phyloP scores from a whole-genome alignment of 768 basidiomycete genomes.

The Trametes coccinea region DNA sequence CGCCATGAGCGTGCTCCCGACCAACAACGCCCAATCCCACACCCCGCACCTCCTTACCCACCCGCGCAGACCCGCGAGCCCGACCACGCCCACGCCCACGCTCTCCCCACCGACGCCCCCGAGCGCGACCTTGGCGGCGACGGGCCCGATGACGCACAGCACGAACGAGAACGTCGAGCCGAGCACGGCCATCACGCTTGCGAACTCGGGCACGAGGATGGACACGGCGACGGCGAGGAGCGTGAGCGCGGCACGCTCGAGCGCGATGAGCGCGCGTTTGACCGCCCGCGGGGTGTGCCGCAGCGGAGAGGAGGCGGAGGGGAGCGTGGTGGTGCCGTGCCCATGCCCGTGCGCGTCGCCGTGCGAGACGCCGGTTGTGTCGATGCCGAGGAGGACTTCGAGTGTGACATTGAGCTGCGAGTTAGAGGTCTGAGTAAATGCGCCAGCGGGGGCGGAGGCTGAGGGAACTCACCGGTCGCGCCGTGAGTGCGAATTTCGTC shows the following conservation, averaged over 20 bases:
- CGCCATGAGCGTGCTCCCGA: constrained; percentile 62
- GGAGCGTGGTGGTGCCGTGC: constrained; percentile 1
- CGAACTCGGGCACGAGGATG: constrained; percentile 77
- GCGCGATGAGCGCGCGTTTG: constrained; percentile 43
- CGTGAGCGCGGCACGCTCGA: constrained; percentile 63
- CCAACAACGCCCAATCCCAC: constrained; percentile 58
- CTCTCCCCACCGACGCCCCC: constrained; percentile 34
- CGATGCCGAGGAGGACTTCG: constrained; percentile 74
- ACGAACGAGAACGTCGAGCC: constrained; percentile 82
- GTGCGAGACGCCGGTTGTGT: constrained; percentile 33
- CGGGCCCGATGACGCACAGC: constrained; percentile 60
- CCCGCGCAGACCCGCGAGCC: constrained; percentile 44
- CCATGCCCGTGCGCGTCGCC: constrained; percentile 35
- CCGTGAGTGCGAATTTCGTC: constrained; percentile 86
- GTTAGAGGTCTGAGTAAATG: neutral
- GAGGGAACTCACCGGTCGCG: constrained; percentile 62
- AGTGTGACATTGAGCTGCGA: constrained; percentile 76
- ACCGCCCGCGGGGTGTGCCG: constrained; percentile 33
- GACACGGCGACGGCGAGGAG: constrained; percentile 65
- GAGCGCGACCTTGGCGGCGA: constrained; percentile 68
- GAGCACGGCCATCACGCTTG: constrained; percentile 83
- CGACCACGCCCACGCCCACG: constrained; percentile 50
- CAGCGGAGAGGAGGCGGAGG: constrained; percentile 16
- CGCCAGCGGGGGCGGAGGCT: neutral
- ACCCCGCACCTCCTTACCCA: constrained; percentile 39